Base-by-base conservation (phyloP, 2,329 filamentous ascomycete species). In the Cladosporium sp. region DNA sequence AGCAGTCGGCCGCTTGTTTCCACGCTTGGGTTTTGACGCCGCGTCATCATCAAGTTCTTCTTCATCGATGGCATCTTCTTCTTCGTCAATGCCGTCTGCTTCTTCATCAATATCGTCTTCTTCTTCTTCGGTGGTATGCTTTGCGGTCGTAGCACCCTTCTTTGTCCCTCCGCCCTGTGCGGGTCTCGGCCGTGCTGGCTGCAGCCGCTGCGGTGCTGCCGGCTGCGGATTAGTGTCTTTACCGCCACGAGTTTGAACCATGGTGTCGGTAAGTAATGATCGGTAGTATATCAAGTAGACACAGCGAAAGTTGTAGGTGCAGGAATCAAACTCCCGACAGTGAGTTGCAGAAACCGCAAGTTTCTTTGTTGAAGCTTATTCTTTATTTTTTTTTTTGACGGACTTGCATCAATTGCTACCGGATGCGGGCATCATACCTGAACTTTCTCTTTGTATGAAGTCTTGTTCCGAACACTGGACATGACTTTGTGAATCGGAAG, bases 371-470 rank as follows among this genome's bases (percentile, higher is more conserved):
- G 11, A 55, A 55, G 28, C 28, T n/a, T 34, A 2, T 32, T 32
- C 51, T 54, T 54, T 54, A 8, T n/a, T 34, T 8, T 8, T 32
- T 32, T 54, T 32, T 32, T 32, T 30, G 49, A 28, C 7, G 8
- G 18, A 4, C 14, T 34, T 30, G 15, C 32, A 32, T 55, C 28
- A 34, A 55, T 55, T 47, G 28, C 52, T 55, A 55, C 52, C 30
- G 18, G 52, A 34, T 55, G 52, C 52, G 52, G 64, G 38, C 59
- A 64, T 32, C 36, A 51, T 60, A n/a, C 51, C 51, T 58, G 49
- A 57, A 60, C 30, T 51, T 59, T 30, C 49, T 30, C 38, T 28
- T 59, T 28, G 36, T 57, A 26, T 32, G n/a, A 21, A 24, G 21
- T 47, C 41, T 8, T 21, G 41, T 47, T 12, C 6, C 41, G 14